These are phyloP conservation scores for Hibiscus tridactylites DNA, from an alignment of 345 rosid genomes.

Conservation along the genomic window DNA sequence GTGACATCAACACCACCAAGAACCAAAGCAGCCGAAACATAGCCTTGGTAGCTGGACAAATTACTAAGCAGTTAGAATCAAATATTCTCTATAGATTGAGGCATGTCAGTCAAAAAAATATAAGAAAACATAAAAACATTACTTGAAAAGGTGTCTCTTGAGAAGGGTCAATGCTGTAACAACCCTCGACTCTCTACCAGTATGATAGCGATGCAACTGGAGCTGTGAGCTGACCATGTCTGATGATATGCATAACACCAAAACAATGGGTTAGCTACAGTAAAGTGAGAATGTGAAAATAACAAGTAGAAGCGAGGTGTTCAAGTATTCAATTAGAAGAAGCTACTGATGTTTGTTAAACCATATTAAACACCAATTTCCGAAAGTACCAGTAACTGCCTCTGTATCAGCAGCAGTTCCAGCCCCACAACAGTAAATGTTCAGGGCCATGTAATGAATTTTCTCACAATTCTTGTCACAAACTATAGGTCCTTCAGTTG, in stretches of 20 bases:
- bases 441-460: slow-evolving; percentile 97
- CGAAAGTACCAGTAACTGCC: slow-evolving; percentile 75
- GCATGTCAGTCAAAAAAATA: not conserved
- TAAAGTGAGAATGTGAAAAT: not conserved
- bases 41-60: slow-evolving; percentile 57
- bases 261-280: not conserved
- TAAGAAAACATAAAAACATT: slow-evolving; percentile 9
- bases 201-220: slow-evolving; percentile 64
- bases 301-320: not conserved
- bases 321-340: not conserved
- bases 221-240: slow-evolving; percentile 90
- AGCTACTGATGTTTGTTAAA: not conserved
- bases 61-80: slow-evolving; percentile 16
- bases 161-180: slow-evolving; percentile 77
- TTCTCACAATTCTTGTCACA: slow-evolving; percentile 98
- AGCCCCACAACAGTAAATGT: slow-evolving; percentile 95
- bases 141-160: slow-evolving; percentile 71
- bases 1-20: slow-evolving; percentile 84
- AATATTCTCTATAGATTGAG: not conserved
- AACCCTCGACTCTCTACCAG: slow-evolving; percentile 74
- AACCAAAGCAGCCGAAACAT: slow-evolving; percentile 73
- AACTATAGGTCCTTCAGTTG: slow-evolving; percentile 91
- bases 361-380: slow-evolving; percentile 2
- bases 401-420: slow-evolving; percentile 98
- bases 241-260: slow-evolving; percentile 12